Conservation (phyloP, 805 yeast species). For the Zygoascus flipseniorum region DNA sequence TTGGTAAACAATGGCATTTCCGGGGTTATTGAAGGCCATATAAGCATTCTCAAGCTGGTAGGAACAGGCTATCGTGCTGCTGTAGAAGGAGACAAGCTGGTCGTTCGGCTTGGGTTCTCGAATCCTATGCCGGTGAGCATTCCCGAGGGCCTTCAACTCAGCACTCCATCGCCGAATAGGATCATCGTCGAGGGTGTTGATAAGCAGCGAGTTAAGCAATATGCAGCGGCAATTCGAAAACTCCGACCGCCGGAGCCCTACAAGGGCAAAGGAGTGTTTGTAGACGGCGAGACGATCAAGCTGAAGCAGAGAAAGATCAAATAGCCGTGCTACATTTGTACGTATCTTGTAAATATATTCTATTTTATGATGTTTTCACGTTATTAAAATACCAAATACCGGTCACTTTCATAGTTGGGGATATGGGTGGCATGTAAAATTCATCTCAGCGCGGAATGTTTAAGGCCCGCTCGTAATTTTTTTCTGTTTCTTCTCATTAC, state of each 20-base stretch:
- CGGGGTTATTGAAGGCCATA: constrained; percentile 92
- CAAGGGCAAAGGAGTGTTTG: constrained; percentile 95
- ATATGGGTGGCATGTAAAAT: too few species aligned
- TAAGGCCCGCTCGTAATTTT: too few species aligned
- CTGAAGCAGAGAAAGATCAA: constrained; percentile 82
- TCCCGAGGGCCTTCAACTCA: constrained; percentile 68
- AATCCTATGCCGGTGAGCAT: constrained; percentile 65
- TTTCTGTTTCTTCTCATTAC: too few species aligned
- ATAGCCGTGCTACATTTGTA: not conserved
- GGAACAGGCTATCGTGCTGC: constrained; percentile 96
- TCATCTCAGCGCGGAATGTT: too few species aligned
- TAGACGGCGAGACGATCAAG: constrained; percentile 83
- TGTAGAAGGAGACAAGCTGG: constrained; percentile 58
- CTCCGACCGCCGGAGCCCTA: constrained; percentile 96
- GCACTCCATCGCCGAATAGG: constrained; percentile 79
- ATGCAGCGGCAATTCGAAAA: constrained; percentile 81
- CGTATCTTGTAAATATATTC: not conserved
- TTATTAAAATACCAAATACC: not conserved
- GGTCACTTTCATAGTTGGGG: not conserved
- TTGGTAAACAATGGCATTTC: constrained; percentile 64
- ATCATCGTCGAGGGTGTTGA: constrained; percentile 78
- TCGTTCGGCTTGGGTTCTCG: constrained; percentile 83
- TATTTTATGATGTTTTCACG: not conserved
- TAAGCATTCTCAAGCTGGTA: constrained; percentile 76
- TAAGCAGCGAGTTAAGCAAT: constrained; percentile 76